phyloP scores from a whole-genome alignment of 306 rosid species.

The Canavalia ensiformis region DNA sequence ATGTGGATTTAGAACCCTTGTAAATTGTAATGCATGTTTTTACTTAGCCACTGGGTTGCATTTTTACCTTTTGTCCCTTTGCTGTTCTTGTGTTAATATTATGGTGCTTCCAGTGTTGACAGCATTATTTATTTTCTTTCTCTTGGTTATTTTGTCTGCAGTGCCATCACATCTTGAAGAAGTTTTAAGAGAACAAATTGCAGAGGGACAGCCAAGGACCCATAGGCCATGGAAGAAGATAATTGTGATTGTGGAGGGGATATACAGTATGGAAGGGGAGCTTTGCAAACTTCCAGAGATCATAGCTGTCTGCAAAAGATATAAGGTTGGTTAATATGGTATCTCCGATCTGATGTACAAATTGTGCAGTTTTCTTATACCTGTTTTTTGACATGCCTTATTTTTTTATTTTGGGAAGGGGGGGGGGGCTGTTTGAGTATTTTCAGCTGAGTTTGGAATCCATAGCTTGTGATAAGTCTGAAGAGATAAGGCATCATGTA shows the following conservation, averaged over 20 bases:
- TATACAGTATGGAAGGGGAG: constrained; percentile 98
- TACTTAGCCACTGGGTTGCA: background rate
- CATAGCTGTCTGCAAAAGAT: constrained; percentile 86
- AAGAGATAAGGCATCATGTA: constrained; percentile 4
- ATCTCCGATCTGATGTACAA: constrained; percentile 4
- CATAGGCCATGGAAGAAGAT: constrained; percentile 97
- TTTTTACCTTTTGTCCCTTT: background rate
- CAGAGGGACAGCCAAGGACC: constrained; percentile 94
- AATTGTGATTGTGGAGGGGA: constrained; percentile 90
- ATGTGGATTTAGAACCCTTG: constrained; percentile 13
- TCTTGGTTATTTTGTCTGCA: constrained; percentile 50
- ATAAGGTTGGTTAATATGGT: constrained; percentile 62
- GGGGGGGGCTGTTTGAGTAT: background rate
- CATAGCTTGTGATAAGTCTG: background rate
- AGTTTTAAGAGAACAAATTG: constrained; percentile 91
- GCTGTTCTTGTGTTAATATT: background rate
- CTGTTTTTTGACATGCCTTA: constrained; percentile 5
- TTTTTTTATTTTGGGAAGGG: background rate
- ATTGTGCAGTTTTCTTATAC: background rate
- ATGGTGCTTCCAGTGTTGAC: background rate
- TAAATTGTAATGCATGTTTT: background rate
- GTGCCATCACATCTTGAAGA: constrained; percentile 89
- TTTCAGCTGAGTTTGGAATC: background rate
- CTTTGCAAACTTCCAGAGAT: constrained; percentile 95
- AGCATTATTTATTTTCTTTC: constrained; percentile 8